Evolutionary conservation across 2,329 filamentous ascomycete genomes (phyloP).

Genomic region (Aspergillus sp.): DNA sequence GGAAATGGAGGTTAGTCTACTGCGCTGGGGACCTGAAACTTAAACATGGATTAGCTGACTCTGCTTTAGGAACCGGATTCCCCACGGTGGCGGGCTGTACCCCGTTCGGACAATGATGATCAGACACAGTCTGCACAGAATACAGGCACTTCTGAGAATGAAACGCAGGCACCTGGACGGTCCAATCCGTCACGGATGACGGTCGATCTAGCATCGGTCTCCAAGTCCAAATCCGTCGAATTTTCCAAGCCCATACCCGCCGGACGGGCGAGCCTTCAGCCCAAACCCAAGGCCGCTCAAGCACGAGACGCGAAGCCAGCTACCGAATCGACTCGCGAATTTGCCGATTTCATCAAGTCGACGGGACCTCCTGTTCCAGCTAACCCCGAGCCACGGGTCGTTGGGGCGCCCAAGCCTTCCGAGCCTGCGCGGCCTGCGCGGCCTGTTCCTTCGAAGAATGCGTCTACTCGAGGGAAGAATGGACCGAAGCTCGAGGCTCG

Average conservation of each 20-base stretch:
- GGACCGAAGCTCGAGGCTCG: constrained; percentile 57
- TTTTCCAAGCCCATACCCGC: constrained; percentile 15
- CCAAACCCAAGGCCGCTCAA: constrained; percentile 22
- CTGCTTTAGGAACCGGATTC: constrained; percentile 22
- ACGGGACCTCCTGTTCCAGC: constrained; percentile 54
- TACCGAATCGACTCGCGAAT: constrained; percentile 65
- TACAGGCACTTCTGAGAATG: constrained; percentile 24
- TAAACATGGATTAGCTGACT: neutral
- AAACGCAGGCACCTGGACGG: constrained; percentile 10
- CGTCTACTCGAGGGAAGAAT: constrained; percentile 11
- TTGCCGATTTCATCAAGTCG: constrained; percentile 81
- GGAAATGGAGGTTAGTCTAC: constrained; percentile 56
- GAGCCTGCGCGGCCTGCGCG: constrained; percentile 7
- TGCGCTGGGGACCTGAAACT: neutral
- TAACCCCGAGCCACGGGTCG: constrained; percentile 2
- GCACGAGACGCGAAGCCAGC: constrained; percentile 66
- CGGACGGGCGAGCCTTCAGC: constrained; percentile 8
- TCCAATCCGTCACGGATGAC: constrained; percentile 14
- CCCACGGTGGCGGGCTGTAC: constrained; percentile 19
- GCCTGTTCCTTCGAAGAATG: constrained; percentile 8
- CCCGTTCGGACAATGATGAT: constrained; percentile 26
- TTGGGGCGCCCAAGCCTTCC: neutral
- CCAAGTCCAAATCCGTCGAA: constrained; percentile 14
- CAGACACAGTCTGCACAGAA: constrained; percentile 31
- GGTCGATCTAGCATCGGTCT: constrained; percentile 8